These are phyloP conservation scores for Talaromyces sp. DNA, from an alignment of 2,329 filamentous ascomycete species.

Conservation along the genomic window DNA sequence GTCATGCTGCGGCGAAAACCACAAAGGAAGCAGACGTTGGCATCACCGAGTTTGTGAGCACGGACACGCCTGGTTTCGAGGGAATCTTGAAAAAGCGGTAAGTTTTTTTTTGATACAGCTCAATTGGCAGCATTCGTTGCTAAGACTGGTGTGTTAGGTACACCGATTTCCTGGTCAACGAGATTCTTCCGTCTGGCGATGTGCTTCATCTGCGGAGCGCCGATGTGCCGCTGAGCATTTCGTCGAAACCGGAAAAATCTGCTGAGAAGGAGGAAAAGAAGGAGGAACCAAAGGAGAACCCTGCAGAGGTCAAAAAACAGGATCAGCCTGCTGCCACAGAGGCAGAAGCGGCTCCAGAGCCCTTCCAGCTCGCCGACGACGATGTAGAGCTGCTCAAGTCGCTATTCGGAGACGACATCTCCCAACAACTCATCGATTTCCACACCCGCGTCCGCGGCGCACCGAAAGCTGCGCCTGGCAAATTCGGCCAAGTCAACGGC, in stretches of 20 bases:
- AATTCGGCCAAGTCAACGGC: conserved; percentile 51
- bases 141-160: conserved; percentile 50
- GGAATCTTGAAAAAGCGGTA: conserved; percentile 65
- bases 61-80: conserved; percentile 53
- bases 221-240: conserved; percentile 20
- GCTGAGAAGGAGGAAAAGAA: conserved; percentile 2
- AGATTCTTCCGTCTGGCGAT: conserved; percentile 70
- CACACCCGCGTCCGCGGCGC: conserved; percentile 50
- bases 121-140: background rate
- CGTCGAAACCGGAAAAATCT: conserved; percentile 5
- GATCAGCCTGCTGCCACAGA: conserved; percentile 8
- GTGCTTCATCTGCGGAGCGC: conserved; percentile 66
- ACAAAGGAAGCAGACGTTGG: conserved; percentile 48
- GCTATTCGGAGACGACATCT: conserved; percentile 49
- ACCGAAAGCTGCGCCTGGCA: conserved; percentile 52
- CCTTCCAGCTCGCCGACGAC: conserved; percentile 36
- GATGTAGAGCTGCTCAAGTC: conserved; percentile 40
- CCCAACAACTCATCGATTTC: conserved; percentile 49
- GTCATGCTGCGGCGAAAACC: background rate
- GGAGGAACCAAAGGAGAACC: background rate
- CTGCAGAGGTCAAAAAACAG: conserved; percentile 7
- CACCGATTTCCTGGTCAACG: conserved; percentile 89
- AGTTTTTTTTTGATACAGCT: background rate
- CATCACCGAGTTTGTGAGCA: conserved; percentile 60
- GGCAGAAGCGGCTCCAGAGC: conserved; percentile 10